Conservation (phyloP, 805 yeast species). For the Sugiyamaella chiloensis region DNA sequence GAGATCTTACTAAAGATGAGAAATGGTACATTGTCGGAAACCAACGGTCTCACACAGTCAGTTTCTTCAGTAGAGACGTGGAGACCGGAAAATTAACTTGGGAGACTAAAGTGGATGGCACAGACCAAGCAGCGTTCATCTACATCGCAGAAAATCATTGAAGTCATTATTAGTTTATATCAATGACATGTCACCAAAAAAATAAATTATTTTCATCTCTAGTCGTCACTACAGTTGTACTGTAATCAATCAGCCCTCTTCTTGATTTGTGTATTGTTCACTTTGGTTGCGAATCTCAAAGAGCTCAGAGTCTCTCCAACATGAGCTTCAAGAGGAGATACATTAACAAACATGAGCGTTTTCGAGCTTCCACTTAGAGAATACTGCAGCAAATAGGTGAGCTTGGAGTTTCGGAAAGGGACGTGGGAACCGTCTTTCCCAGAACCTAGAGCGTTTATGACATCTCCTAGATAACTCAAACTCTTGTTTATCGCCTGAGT, state of each 20-base stretch:
- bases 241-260: too few relatives aligned
- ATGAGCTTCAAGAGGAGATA: slow-evolving; percentile 63
- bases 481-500: slow-evolving; percentile 89
- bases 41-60: slow-evolving; percentile 6
- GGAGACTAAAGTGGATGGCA: slow-evolving; percentile 3
- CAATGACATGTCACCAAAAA: too few relatives aligned
- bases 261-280: slow-evolving; percentile 25
- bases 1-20: slow-evolving; percentile 9
- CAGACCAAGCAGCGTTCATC: slow-evolving; percentile 5
- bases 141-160: not conserved
- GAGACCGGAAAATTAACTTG: slow-evolving; percentile 6
- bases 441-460: slow-evolving; percentile 63
- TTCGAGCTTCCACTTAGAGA: slow-evolving; percentile 84
- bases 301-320: slow-evolving; percentile 79
- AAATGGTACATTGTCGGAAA: slow-evolving; percentile 11
- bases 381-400: slow-evolving; percentile 80
- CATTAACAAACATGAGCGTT: slow-evolving; percentile 88
- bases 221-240: too few relatives aligned
- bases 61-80: slow-evolving; percentile 4
- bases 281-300: slow-evolving; percentile 77
- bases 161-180: too few relatives aligned
- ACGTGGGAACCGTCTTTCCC: slow-evolving; percentile 43
- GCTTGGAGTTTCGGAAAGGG: slow-evolving; percentile 67
- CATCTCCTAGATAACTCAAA: slow-evolving; percentile 85
- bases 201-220: slow-evolving; percentile 1